phyloP scores from a whole-genome alignment of 1,139 yeast species.

The Kodamaea sp. region DNA sequence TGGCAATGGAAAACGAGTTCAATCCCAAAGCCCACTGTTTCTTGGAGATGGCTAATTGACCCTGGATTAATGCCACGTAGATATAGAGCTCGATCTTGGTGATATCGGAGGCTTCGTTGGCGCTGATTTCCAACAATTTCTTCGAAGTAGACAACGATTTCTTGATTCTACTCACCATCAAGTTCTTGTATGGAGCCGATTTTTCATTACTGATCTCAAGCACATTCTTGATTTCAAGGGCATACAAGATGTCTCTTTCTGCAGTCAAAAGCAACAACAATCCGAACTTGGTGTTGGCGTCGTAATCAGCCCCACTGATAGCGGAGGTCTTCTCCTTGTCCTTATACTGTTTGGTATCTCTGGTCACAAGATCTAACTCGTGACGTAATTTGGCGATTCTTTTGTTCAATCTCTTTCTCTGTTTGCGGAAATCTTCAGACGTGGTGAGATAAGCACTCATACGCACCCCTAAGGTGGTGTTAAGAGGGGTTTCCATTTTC shows the following conservation, averaged over 20 bases:
- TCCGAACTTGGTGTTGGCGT: constrained; percentile 47
- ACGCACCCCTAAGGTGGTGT: constrained; percentile 48
- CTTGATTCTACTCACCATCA: constrained; percentile 67
- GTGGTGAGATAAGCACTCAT: constrained; percentile 51
- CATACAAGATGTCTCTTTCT: constrained; percentile 70
- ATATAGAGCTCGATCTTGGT: constrained; percentile 58
- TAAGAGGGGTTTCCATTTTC: constrained; percentile 37
- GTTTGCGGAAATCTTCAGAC: constrained; percentile 52
- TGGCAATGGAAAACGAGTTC: constrained; percentile 57
- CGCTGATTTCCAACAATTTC: constrained; percentile 45
- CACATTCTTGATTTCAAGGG: constrained; percentile 61
- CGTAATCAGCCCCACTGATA: constrained; percentile 49
- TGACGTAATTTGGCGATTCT: constrained; percentile 58
- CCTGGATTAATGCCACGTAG: constrained; percentile 62
- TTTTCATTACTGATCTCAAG: constrained; percentile 53
- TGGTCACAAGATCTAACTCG: constrained; percentile 55
- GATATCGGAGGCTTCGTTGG: constrained; percentile 28
- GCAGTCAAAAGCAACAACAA: constrained; percentile 53
- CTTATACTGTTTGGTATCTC: constrained; percentile 57
- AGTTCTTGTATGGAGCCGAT: constrained; percentile 45
- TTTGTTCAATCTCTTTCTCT: constrained; percentile 48
- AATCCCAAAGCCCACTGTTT: constrained; percentile 60
- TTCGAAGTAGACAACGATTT: constrained; percentile 53
- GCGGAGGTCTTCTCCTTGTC: constrained; percentile 44
- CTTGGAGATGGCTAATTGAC: constrained; percentile 56